These are phyloP conservation scores for Micromonas commoda DNA, from an alignment of 139 green algal species.

Conservation along the genomic window DNA sequence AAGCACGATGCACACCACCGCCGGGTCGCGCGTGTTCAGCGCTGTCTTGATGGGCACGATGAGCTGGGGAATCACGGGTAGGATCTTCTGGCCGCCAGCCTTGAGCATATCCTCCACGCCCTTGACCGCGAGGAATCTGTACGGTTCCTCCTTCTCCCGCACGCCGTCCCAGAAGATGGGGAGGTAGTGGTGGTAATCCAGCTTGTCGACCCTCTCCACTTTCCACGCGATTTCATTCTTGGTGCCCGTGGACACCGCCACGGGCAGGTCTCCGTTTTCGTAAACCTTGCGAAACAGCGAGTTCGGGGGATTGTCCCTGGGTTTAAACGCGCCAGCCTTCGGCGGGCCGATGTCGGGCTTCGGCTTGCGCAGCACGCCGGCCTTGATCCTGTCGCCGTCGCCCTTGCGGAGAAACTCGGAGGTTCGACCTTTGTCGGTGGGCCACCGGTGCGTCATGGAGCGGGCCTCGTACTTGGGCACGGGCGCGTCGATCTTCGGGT, in stretches of 20 bases:
- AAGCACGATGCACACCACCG: constrained; percentile 71
- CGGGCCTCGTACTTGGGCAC: constrained; percentile 7
- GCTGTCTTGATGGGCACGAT: constrained; percentile 83
- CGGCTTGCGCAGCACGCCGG: neutral
- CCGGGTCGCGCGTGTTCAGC: constrained; percentile 63
- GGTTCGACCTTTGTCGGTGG: constrained; percentile 44
- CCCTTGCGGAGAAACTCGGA: constrained; percentile 55
- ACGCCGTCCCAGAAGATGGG: constrained; percentile 88
- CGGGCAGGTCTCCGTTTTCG: constrained; percentile 70
- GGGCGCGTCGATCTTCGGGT: neutral
- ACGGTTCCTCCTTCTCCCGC: constrained; percentile 76
- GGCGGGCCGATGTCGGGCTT: constrained; percentile 12
- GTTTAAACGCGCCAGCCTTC: constrained; percentile 43
- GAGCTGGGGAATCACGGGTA: constrained; percentile 76
- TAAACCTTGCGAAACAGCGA: constrained; percentile 77
- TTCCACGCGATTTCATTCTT: constrained; percentile 83
- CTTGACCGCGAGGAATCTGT: constrained; percentile 73
- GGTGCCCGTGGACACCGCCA: constrained; percentile 60
- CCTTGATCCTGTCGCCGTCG: constrained; percentile 46
- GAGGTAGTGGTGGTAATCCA: constrained; percentile 85
- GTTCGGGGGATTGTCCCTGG: constrained; percentile 57
- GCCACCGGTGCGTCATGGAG: constrained; percentile 10
- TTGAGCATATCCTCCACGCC: constrained; percentile 75
- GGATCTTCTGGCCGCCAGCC: constrained; percentile 57
- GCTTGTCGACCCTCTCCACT: constrained; percentile 43